Conservation (phyloP, 2,329 filamentous ascomycete genomes). For the Neofusicoccum umdonicola region DNA sequence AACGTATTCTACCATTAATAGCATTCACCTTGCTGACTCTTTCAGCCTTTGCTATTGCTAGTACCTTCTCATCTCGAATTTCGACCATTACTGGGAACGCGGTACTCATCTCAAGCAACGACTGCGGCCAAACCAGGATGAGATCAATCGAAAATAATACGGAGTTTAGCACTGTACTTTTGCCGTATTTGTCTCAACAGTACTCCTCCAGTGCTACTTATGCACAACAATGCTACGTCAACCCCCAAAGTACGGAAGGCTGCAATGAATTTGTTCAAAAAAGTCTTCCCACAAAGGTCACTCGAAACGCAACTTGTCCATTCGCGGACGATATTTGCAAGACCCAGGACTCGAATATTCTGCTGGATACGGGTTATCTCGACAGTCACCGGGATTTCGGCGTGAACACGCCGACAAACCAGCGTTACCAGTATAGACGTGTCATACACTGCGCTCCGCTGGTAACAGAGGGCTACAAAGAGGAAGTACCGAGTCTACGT, state of each 20-base stretch:
- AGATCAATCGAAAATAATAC: neutral
- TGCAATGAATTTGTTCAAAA: constrained; percentile 16
- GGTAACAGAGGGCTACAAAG: neutral
- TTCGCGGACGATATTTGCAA: constrained; percentile 20
- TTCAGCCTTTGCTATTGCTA: neutral
- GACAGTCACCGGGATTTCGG: constrained; percentile 24
- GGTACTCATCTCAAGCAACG: neutral
- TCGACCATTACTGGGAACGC: neutral
- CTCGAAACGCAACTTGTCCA: constrained; percentile 19
- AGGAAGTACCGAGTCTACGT: neutral
- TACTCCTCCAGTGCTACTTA: neutral
- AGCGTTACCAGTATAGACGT: constrained; percentile 17
- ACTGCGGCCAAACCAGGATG: neutral
- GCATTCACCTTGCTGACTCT: neutral
- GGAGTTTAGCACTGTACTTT: neutral
- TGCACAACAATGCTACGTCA: constrained; percentile 7
- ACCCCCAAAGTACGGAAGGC: neutral
- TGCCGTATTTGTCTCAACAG: neutral
- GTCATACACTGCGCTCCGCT: constrained; percentile 18
- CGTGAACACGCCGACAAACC: constrained; percentile 21
- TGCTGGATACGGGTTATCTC: constrained; percentile 22
- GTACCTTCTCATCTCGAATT: neutral
- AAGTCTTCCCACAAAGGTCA: constrained; percentile 3
- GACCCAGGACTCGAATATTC: constrained; percentile 18
- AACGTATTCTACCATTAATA: neutral